Evolutionary conservation across 83 land plant species (phyloP), one percentile per base, ranked within the genome.

Genomic region (Larix sibirica): DNA sequence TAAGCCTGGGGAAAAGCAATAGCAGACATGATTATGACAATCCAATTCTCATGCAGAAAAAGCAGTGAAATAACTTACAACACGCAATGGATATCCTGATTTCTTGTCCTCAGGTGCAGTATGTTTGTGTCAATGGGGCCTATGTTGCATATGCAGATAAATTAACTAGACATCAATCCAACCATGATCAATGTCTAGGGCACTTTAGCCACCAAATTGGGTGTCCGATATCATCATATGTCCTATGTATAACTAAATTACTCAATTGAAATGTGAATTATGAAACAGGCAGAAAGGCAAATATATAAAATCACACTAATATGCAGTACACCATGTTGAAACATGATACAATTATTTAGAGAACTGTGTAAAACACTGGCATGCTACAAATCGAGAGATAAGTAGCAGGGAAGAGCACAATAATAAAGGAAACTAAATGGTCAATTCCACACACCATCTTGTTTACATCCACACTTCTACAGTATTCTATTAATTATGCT

Each of bases 1-100:
- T 87, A 87, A 79, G 82, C 81, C 95, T 92, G 86, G 62, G 50
- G 56, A 78, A 78, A 58, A 60, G 80, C 16, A 78, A 78, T 62
- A 78, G 12, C n/a, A 4, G 36, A 24, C 18, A 73, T 44, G 54
- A 50, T 10, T 12, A 2, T 10, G 13, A 50, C 54, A 21, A 42
- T 12, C n/a, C 26, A 3, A 73, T 73, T 73, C 2, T 73, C 56
- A 73, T 44, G 77, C 26, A 73, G 18, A 73, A 73, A 73, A 42
- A 40, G 26, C 12, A 73, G 77, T 18, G 28, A 71, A 42, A 71
- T 31, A 20, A 14, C 26, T 20, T 20, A 8, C 50, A 47, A 20
- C n/a, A 71, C 21, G 3, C 75, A 71, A 10, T 71, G n/a, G 18
- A 38, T 71, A 40, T 71, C 76, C 75, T 36, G 38, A 18, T 70